A percentile compares a stretch with the other conserved stretches of the same genome.
phyloP scores from a whole-genome alignment of 352 stramenopile genomes.

The Pythium myriotylum region DNA sequence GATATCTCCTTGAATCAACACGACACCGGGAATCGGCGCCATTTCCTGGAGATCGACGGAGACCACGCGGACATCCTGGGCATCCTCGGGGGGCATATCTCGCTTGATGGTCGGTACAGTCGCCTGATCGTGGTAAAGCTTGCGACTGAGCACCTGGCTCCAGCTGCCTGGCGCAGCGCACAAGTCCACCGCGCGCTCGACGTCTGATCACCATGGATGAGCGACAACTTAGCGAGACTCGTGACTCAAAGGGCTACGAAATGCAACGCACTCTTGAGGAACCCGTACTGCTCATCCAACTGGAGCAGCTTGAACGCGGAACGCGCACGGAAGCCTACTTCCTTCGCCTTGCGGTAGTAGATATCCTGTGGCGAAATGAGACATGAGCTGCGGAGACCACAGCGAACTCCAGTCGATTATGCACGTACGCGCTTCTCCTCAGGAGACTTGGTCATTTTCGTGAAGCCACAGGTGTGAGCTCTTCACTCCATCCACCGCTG shows the following conservation, averaged over 20 bases:
- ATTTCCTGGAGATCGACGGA: slow-evolving; percentile 99
- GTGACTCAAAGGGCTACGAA: background rate
- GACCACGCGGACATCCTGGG: slow-evolving; percentile 87
- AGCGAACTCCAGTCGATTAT: background rate
- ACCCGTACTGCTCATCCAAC: slow-evolving; percentile 97
- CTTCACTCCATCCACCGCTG: slow-evolving; percentile 11
- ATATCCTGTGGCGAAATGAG: slow-evolving; percentile 51
- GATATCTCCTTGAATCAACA: slow-evolving; percentile 96
- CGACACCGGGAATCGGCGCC: slow-evolving; percentile 96
- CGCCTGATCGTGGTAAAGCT: slow-evolving; percentile 65
- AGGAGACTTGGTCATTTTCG: slow-evolving; percentile 56
- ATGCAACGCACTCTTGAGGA: slow-evolving; percentile 79
- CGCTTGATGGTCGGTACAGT: slow-evolving; percentile 29
- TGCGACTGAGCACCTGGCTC: slow-evolving; percentile 96
- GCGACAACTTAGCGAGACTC: background rate
- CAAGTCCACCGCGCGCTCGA: slow-evolving; percentile 96
- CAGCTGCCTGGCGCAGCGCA: slow-evolving; percentile 98
- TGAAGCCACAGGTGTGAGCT: slow-evolving; percentile 1
- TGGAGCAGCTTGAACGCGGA: slow-evolving; percentile 99
- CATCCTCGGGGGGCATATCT: slow-evolving; percentile 26
- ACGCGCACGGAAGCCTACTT: slow-evolving; percentile 96
- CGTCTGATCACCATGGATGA: slow-evolving; percentile 36
- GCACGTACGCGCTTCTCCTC: slow-evolving; percentile 59
- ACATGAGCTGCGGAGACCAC: background rate
- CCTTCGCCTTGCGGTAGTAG: slow-evolving; percentile 93